A percentile compares a stretch with the other conserved stretches of the same genome.
phyloP scores from a whole-genome alignment of 768 basidiomycete genomes.

The Lentinula boryana region DNA sequence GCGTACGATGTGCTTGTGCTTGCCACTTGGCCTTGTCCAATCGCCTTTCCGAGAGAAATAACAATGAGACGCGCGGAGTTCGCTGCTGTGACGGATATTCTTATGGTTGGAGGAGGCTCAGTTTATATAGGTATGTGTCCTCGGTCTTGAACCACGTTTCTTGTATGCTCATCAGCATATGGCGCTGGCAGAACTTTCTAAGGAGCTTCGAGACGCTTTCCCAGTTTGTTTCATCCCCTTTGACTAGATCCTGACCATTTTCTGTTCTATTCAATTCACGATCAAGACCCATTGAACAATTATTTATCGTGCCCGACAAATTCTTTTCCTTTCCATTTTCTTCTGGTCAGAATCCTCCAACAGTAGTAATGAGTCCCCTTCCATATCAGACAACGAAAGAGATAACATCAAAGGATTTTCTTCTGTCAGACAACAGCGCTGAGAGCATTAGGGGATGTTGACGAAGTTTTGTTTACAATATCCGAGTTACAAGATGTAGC shows the following conservation, averaged over 20 bases:
- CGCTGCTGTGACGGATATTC: constrained; percentile 33
- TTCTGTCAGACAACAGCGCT: no score
- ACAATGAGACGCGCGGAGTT: constrained; percentile 28
- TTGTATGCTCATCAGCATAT: not conserved
- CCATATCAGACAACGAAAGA: no score
- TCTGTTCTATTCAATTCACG: not conserved
- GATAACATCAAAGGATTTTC: no score
- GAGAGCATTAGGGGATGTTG: no score
- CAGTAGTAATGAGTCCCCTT: no score
- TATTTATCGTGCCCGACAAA: constrained; percentile 37
- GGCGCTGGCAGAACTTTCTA: constrained; percentile 16
- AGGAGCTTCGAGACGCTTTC: constrained; percentile 16
- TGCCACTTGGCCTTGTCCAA: constrained; percentile 46
- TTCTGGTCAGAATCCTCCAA: no score
- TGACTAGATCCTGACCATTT: not conserved
- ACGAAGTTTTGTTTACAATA: no score
- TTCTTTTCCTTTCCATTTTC: no score
- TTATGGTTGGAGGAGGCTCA: constrained; percentile 52
- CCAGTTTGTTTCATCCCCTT: constrained; percentile 13
- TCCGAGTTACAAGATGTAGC: no score
- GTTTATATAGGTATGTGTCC: constrained; percentile 38
- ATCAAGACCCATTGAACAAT: constrained; percentile 27
- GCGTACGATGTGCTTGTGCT: constrained; percentile 53
- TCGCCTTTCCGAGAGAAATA: constrained; percentile 34
- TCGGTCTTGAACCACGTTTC: not conserved